Evolutionary conservation across 2,329 filamentous ascomycete species (phyloP), one percentile per base, ranked within the genome.

Genomic region (Calonectria fujianensis): DNA sequence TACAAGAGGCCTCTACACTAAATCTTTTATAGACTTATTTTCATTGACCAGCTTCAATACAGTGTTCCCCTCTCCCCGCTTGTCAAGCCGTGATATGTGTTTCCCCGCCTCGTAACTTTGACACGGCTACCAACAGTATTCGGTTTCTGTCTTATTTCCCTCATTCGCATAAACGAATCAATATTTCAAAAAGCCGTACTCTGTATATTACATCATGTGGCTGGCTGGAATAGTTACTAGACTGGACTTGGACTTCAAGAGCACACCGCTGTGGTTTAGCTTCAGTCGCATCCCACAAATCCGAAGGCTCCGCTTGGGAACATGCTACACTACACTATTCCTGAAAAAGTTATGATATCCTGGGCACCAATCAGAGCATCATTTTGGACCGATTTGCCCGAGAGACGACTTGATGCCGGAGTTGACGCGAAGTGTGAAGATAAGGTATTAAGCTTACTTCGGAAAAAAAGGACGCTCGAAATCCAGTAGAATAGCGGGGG

Each of bases 391-490:
- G 39, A 18, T 16, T 48, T 45, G 27, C 29, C 61, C 39, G 61
- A n/a, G 52, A 63, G 27, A 50, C 41, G 7, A 35, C 18, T 32
- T 35, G 31, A 50, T 50, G 27, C 61, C 24, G 31, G 10, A 31
- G 20, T 35, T 27, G 27, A 50, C 13, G n/a, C 18, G 41, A 50
- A 35, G 24, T 32, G 61, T 20, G 31, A 24, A 32, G 61, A 65
- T 65, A 65, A 65, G 61, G 61, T 65, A 65, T 65, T 65, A 65
- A 65, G 61, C 61, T 65, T 63, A 63, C 57, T 63, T 63, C 5
- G 57, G 57, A 6, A 27, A 41, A 63, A 63, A 41, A 18, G 10
- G n/a, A 29, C 39, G 29, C 8, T 65, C 14, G 18, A 27, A 35
- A 35, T 65, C 9, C 61, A 65, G 24, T 18, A n/a, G 13, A 24